Evolutionary conservation across 768 basidiomycete genomes (phyloP), one percentile per base, ranked within the genome.

Genomic region (Pulveroboletus frians): DNA sequence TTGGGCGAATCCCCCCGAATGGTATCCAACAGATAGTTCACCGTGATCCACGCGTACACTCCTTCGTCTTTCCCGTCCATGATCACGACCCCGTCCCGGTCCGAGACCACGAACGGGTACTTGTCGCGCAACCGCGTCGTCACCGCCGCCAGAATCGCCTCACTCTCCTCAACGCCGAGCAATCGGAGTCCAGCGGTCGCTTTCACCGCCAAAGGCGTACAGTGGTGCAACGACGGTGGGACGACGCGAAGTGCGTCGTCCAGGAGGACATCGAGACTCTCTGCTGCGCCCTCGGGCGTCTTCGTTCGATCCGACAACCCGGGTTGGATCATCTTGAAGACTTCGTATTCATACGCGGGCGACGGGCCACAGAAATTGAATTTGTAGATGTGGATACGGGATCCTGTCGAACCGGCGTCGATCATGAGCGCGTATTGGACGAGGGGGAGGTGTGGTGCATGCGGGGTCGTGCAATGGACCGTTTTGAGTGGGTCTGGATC

Each of bases 11-110:
- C 77, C 9, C 76, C 72, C 14, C 81, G 77, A 61, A 96, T 82
- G 34, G 85, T 81, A 44, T 78, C 76, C 37, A 95, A 72, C 41
- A 97, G 76, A 70, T 96, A 97, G 69, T 98, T 98, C 51, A 89
- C 92, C 15, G 95, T 96, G 56, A 97, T 92, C 94, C 95, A 98
- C 26, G 95, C 92, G 64, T 89, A 98, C n/a, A 97, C 91, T 29
- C 92, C 95, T 68, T 97, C 95, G 64, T 98, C 94, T 56, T 83
- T 79, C 7, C 94, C 94, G 55, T 96, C 94, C 94, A 97, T 94
- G 53, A 97, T 84, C 36, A 77, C 80, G 30, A 95, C 92, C 2
- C 79, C 81, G 42, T 82, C 81, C 53, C 73, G 71, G 21, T 76
- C 68, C n/a, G 74, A 72, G 34, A 86, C 53, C 23, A 66, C 71